Base-by-base conservation (phyloP, 805 yeast species). In the Naumovozyma baii region DNA sequence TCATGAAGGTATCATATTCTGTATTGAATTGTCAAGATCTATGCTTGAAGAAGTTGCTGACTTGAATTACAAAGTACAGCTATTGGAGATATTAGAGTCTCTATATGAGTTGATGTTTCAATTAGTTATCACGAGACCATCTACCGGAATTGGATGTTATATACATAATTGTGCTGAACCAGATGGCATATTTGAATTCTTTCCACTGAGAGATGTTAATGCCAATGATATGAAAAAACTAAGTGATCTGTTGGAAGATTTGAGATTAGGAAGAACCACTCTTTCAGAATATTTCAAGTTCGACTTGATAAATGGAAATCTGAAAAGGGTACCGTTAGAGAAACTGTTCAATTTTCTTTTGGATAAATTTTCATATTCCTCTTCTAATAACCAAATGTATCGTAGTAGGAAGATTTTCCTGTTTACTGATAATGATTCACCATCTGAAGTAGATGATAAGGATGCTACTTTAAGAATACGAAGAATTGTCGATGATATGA, bases 361-460 rank as follows among this genome's bases (percentile, higher is more conserved):
- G 39, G 79, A 75, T 39, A 80, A 77, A 42, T 78, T 82, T 44
- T 52, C 63, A 13, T 55, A 64, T 29, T 56, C 59, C 3, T 64
- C 64, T 14, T 56, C 57, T 12, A 62, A 52, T 28, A 73, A 70
- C 31, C 65, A 62, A 38, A 54, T 56, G 18, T 80, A 70, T 55
- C 74, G 74, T 37, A 69, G 69, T 33, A 74, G 73, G 47, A 78
- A 81, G 49, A 61, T 84, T 3, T 72, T 85, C 46, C 62, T 86
- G 53, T 74, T 87, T 51, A 84, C 95, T 0, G 82, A 80, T 54
- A 77, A 80, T 54, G 92, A 82, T 48, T 61, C 60, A 34, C 96
- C 96, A 0, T 71, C 63, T 45, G 66, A 67, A 39, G 63, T 64
- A 5, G 50, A 63, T 5, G 64, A 69, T 13, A 41, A 50, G 2